These are phyloP conservation scores for Lyophyllum atratum DNA, from an alignment of 768 basidiomycete species.

Conservation along the genomic window DNA sequence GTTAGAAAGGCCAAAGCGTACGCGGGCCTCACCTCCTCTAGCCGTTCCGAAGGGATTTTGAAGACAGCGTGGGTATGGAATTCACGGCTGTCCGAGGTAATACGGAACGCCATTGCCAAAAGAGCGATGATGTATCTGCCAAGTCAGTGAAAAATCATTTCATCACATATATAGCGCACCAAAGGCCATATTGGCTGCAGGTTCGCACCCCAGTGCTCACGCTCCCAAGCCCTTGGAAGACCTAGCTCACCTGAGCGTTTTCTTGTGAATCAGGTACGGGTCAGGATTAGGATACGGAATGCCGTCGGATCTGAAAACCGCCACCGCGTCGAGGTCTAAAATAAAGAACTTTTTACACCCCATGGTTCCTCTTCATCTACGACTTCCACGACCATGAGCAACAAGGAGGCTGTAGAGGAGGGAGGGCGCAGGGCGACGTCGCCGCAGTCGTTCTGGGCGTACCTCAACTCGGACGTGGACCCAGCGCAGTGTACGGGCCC, in stretches of 20 bases:
- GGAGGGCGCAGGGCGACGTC: conserved; percentile 2
- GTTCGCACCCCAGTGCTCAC: background rate
- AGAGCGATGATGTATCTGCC: background rate
- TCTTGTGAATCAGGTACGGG: background rate
- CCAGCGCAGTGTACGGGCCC: conserved; percentile 51
- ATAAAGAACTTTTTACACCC: background rate
- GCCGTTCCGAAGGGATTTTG: no score
- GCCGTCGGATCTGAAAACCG: conserved; percentile 3
- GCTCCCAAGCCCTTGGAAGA: no score
- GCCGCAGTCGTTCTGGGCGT: conserved; percentile 34
- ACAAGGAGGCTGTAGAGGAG: conserved; percentile 13
- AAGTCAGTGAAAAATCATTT: background rate
- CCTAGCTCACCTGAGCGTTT: background rate
- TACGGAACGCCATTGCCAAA: background rate
- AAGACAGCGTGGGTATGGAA: background rate
- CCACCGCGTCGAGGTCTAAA: background rate
- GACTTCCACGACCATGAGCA: conserved; percentile 7
- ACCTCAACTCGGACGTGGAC: conserved; percentile 50
- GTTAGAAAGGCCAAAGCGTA: background rate
- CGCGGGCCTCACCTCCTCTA: no score
- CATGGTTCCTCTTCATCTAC: background rate
- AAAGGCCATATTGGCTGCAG: background rate
- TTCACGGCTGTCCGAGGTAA: background rate
- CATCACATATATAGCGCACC: background rate
- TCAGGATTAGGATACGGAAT: background rate